Conservation (phyloP, 2,329 filamentous ascomycete genomes). For the Akanthomyces muscarius region DNA sequence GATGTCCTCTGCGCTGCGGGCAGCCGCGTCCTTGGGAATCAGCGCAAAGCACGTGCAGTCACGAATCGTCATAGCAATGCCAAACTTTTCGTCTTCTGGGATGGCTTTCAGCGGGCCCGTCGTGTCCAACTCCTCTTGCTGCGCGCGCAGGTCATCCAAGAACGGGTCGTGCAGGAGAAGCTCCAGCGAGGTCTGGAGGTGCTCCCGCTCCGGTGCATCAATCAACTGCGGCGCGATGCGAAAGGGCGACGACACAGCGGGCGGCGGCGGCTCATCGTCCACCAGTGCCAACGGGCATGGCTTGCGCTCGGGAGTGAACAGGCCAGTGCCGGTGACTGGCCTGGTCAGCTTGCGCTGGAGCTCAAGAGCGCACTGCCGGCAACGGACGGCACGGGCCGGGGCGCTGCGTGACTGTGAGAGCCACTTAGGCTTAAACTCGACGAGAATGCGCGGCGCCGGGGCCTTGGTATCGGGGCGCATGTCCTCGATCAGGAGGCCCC, state of each 20-base stretch:
- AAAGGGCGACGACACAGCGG: conserved; percentile 38
- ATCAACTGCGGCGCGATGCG: conserved; percentile 34
- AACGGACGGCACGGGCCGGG: conserved; percentile 57
- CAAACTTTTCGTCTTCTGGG: conserved; percentile 45
- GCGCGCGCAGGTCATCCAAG: conserved; percentile 31
- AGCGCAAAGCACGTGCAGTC: conserved; percentile 74
- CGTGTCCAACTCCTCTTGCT: conserved; percentile 42
- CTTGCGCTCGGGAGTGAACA: conserved; percentile 36
- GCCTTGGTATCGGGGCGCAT: conserved; percentile 45
- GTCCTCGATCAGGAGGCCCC: conserved; percentile 69
- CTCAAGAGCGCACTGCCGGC: conserved; percentile 67
- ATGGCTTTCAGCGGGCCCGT: conserved; percentile 41
- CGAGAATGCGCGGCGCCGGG: conserved; percentile 34
- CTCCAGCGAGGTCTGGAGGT: conserved; percentile 25
- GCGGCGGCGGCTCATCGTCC: conserved; percentile 43
- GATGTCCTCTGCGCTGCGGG: conserved; percentile 31
- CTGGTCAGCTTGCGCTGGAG: conserved; percentile 34
- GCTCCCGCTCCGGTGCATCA: conserved; percentile 28
- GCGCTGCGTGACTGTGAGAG: conserved; percentile 71
- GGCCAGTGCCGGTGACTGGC: conserved; percentile 21
- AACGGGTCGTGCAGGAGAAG: conserved; percentile 32
- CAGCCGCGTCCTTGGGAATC: conserved; percentile 36
- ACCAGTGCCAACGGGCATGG: conserved; percentile 66
- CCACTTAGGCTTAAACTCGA: conserved; percentile 87
- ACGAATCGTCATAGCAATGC: conserved; percentile 72